Evolutionary conservation across 768 basidiomycete genomes (phyloP), one percentile per base, ranked within the genome.

Genomic region (Lactifluus subvellereus): DNA sequence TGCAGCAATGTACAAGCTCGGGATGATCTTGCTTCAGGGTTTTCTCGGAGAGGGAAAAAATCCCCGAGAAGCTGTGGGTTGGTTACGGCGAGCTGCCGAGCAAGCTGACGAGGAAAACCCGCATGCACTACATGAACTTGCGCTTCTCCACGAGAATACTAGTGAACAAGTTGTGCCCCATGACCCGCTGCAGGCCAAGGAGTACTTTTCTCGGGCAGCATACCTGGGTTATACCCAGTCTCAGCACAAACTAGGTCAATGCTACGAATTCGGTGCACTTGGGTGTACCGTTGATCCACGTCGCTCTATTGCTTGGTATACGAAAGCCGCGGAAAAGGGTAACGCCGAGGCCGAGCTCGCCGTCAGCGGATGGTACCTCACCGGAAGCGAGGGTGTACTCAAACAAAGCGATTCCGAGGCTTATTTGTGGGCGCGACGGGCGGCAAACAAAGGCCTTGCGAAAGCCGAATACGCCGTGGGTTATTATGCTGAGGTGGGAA

Each of bases 381-480:
- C 96, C 0, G 93, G 93, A 3, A 92, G 87, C 71, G 96, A 98
- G 70, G 91, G 91, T 2, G 92, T 98, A 2, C 76, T 99, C 70
- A 97, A 97, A 75, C 97, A 98, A 78, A 94, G 91, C 69, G 97
- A 99, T 74, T 90, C 89, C 2, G 97, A 99, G 73, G 97, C 97
- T n/a, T 99, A 97, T 74, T 75, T 99, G 45, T 99, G 97, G 97
- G 97, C 96, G 11, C 81, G 95, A 37, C 84, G 92, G 58, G 94
- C 95, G 18, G 97, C 94, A 27, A 97, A 98, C 74, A 98, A 97
- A 75, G 97, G 96, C 6, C 72, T 97, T 69, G 89, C 89, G 72
- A 98, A 97, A 74, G 97, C 97, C 0, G 97, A 99, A 75, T 99
- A 98, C 76, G 97, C 97, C 10, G 96, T 98, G 20, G 97, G 96